Conservation (phyloP, 2,329 filamentous ascomycete species). For the Nigrograna mackinnonii region DNA sequence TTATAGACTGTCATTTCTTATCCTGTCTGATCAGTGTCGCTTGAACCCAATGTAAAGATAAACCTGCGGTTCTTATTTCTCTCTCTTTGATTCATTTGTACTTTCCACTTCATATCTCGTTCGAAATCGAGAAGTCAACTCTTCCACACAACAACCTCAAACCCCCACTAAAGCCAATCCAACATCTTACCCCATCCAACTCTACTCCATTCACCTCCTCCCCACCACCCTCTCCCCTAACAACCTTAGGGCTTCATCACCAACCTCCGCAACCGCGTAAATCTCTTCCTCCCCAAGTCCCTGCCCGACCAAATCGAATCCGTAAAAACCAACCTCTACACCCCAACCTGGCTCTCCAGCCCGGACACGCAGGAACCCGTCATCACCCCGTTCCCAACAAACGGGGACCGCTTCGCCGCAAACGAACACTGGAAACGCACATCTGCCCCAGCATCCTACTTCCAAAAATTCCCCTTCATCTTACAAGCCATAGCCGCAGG, state of each 20-base stretch:
- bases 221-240: conserved; percentile 53
- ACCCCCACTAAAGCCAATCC: too few species aligned
- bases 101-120: too few species aligned
- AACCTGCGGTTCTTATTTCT: too few species aligned
- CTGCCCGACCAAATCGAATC: conserved; percentile 68
- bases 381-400: conserved; percentile 65
- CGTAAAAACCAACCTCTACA: conserved; percentile 70
- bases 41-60: too few species aligned
- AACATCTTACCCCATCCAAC: conserved; percentile 48
- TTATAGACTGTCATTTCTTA: too few species aligned
- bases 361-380: conserved; percentile 58
- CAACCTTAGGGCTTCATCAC: conserved; percentile 62
- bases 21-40: too few species aligned
- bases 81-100: too few species aligned
- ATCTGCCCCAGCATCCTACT: conserved; percentile 58
- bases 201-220: conserved; percentile 54
- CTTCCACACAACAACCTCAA: too few species aligned
- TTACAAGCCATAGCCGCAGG: conserved; percentile 78
- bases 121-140: too few species aligned
- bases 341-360: conserved; percentile 61
- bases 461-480: conserved; percentile 70
- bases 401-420: conserved; percentile 81
- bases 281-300: conserved; percentile 68
- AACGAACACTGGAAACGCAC: conserved; percentile 75
- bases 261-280: conserved; percentile 63